Base-by-base conservation (phyloP, 148 eudicot species). In the Chenopodium album region DNA sequence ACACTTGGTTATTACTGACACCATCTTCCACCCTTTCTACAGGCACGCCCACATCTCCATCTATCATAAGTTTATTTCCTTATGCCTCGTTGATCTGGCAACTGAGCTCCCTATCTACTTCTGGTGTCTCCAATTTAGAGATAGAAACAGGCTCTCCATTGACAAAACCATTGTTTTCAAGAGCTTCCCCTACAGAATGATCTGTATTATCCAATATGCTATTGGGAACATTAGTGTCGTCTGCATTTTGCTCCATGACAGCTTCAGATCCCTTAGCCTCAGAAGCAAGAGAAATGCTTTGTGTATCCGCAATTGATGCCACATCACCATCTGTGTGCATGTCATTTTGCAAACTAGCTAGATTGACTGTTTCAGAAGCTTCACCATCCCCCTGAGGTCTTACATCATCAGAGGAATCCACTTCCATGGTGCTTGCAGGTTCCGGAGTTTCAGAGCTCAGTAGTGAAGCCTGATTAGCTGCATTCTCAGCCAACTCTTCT, bases 401-500 rank as follows among this genome's bases (percentile, higher is more conserved):
- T 60, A 70, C 81, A 73, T 83, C 84, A 56, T 69, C 14, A 32
- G 86, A 75, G 11, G 29, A 71, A 68, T 83, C 87, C 14, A 82
- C 82, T 17, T 76, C 83, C 87, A 85, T 73, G 31, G 87, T 22
- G 28, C 85, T 82, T 66, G 22, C 80, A 76, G 74, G 77, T 70
- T 79, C 87, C 32, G 81, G 4, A n/a, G 82, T 47, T 69, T 83
- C 87, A 20, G 81, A 83, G 75, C 37, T 75, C 41, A 83, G 59
- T 29, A 22, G 37, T 46, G n/a, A 78, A 52, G 87, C 60, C 77
- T 79, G 62, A 70, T 67, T 32, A 20, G 88, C 87, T 77, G 70
- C 77, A 78, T 83, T 31, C 2, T 50, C 79, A 71, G 81, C 90
- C 65, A 81, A 54, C 79, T 87, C 91, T 46, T 81, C 84, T 54